Percentiles rank a stretch among this genome's conserved stretches.
phyloP scores from a whole-genome alignment of 306 rosid genomes.

The Canavalia ensiformis region DNA sequence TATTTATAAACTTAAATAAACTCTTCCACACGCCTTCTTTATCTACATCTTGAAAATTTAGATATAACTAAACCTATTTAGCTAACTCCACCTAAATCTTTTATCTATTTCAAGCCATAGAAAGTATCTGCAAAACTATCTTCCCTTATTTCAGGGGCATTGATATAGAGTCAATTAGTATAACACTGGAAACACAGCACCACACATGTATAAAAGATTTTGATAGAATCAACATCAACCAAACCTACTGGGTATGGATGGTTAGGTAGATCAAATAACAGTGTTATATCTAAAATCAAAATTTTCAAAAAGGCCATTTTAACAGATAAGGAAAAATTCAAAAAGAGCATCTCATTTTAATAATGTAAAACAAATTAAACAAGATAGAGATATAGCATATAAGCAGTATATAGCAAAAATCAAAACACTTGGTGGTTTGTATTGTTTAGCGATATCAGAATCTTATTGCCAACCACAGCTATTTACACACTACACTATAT shows the following conservation, averaged over 20 bases:
- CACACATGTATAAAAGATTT: background rate
- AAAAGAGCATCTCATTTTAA: background rate
- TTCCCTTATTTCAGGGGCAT: background rate
- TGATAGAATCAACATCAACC: background rate
- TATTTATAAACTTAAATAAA: background rate
- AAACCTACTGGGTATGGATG: background rate
- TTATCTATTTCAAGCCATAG: background rate
- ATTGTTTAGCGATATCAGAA: background rate
- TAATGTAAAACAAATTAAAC: background rate
- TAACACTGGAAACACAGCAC: background rate
- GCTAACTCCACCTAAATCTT: too few relatives aligned
- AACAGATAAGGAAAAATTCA: background rate
- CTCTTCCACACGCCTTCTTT: background rate
- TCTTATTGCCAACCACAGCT: conserved; percentile 31
- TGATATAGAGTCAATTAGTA: background rate
- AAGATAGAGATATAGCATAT: background rate
- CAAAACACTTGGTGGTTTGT: background rate
- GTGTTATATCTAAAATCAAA: background rate
- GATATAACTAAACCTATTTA: too few relatives aligned
- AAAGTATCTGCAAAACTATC: background rate
- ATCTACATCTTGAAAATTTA: too few relatives aligned
- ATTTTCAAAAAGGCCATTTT: background rate
- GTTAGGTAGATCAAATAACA: background rate
- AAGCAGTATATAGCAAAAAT: background rate
- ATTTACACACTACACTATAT: conserved; percentile 37